Conservation (phyloP, 305 asterid species). For the Rubia balearica region DNA sequence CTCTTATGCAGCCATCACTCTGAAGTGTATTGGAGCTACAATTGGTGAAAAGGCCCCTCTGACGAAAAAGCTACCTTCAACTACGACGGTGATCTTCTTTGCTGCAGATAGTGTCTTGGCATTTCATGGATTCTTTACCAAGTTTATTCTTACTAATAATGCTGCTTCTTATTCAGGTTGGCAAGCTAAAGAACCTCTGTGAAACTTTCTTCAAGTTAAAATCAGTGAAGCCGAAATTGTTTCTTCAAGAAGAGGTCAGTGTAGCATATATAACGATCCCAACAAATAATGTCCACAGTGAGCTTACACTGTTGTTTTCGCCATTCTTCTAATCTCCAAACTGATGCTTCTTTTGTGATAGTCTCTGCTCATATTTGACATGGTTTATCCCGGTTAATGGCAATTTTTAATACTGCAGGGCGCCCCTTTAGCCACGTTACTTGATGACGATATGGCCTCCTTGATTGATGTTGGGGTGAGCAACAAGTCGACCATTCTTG, state of each 20-base stretch:
- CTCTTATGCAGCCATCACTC: constrained; percentile 53
- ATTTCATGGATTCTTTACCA: constrained; percentile 6
- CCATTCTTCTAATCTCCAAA: not conserved
- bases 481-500: constrained; percentile 66
- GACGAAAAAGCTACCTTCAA: constrained; percentile 68
- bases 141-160: constrained; percentile 6
- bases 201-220: constrained; percentile 87
- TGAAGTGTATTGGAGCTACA: constrained; percentile 88
- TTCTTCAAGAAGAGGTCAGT: constrained; percentile 86
- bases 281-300: not conserved
- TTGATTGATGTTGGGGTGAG: constrained; percentile 69
- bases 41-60: constrained; percentile 70
- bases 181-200: constrained; percentile 87
- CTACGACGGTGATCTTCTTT: constrained; percentile 55
- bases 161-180: constrained; percentile 42
- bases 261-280: not conserved
- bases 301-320: no score
- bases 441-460: constrained; percentile 40
- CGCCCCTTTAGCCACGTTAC: constrained; percentile 61
- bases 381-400: not conserved
- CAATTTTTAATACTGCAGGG: constrained; percentile 44
- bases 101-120: constrained; percentile 14
- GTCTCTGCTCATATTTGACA: not conserved
- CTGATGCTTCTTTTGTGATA: not conserved
- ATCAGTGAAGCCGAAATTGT: constrained; percentile 59